Evolutionary conservation across 257 asterid species (phyloP), one percentile per base, ranked within the genome.

Genomic region (Petunia axillaris): DNA sequence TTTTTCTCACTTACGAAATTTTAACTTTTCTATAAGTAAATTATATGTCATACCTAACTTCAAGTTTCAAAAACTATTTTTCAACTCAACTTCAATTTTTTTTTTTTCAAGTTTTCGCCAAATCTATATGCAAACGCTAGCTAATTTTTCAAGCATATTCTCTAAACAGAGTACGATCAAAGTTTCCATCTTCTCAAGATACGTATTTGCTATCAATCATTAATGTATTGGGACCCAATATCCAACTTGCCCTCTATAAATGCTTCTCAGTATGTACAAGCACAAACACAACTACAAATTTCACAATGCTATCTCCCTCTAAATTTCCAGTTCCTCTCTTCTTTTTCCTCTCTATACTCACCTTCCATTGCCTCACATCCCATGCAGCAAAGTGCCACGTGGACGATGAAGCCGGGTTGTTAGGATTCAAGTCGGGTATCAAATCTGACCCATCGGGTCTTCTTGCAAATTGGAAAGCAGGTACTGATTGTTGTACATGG

Each of bases 381-480:
- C n/a, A 37, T 1, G 57, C 64, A 15, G 81, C 82, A 11, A 38
- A 50, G 36, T 67, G 82, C 76, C 82, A 82, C 48, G 55, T 15
- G 59, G 68, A 78, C 6, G 80, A 82, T 40, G 58, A 67, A 55
- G 2, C 59, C 4, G 76, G 79, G 16, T 15, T 82, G 81, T 39
- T 82, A 52, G 85, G 37, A 3, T 82, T 82, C 85, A 78, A 82
- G 57, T 78, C 67, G 36, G 85, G 82, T 25, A 68, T 78, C 64
- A 46, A 13, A 25, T 55, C 81, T 3, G 84, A 83, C 79, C 86
- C 84, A 3, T 64, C 79, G 5, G 79, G 84, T 52, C 7, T 83
- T 40, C 66, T 80, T 8, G 4, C 76, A 50, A 40, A 41, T 3
- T 80, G 86, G 86, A 80, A 79, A 57, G 13, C 75, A 1, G 60